Evolutionary conservation across 192 early-diverging fungal species (phyloP).

Genomic region (Backusella australiensis): DNA sequence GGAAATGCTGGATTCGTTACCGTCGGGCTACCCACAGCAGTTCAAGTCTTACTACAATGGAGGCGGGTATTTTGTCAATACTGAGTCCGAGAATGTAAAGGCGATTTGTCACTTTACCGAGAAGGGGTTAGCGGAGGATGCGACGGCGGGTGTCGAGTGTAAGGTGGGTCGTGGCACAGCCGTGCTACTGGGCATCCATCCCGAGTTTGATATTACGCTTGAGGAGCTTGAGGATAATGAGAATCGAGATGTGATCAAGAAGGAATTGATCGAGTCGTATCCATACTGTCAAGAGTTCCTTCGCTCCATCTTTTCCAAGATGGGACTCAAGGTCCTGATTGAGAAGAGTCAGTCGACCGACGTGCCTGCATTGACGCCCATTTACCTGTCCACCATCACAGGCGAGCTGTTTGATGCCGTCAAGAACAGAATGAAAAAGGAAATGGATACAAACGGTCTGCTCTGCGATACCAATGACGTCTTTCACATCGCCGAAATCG

Average conservation of each 20-base stretch:
- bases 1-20: constrained; percentile 5
- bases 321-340: constrained; percentile 60
- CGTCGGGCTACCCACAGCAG: neutral
- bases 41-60: constrained; percentile 67
- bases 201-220: constrained; percentile 71
- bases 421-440: neutral
- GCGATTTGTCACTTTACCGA: constrained; percentile 43
- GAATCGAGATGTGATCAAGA: constrained; percentile 47
- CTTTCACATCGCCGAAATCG: neutral
- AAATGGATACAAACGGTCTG: neutral
- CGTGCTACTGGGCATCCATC: constrained; percentile 77
- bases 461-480: neutral
- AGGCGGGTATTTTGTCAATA: constrained; percentile 64
- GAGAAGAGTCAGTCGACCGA: constrained; percentile 21
- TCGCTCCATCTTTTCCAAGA: constrained; percentile 53
- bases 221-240: constrained; percentile 52
- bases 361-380: constrained; percentile 39
- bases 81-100: constrained; percentile 30
- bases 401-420: neutral
- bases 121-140: constrained; percentile 25
- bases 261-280: constrained; percentile 46
- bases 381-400: constrained; percentile 32
- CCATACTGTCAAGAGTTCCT: constrained; percentile 51
- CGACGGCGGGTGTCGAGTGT: constrained; percentile 70
- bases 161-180: constrained; percentile 65